Evolutionary conservation across 495 filamentous ascomycete species (phyloP).

Genomic region (Tuber indicum): DNA sequence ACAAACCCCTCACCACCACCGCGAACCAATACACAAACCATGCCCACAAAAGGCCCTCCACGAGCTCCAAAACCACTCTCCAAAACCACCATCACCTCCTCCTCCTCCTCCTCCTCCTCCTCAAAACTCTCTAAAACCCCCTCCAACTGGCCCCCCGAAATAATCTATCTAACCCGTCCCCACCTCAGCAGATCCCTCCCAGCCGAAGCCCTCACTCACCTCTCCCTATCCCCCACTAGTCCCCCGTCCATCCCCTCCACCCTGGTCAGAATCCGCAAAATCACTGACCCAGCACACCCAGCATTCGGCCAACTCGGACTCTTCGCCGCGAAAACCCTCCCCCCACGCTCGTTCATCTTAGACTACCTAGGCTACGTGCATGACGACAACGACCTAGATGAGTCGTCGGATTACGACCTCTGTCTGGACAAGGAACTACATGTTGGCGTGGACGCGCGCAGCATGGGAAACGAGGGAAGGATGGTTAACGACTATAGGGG

Average conservation of each 20-base stretch:
- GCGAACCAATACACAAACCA: slow-evolving; percentile 2
- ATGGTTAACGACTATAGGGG: slow-evolving; percentile 73
- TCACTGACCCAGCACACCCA: slow-evolving; percentile 53
- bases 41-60: slow-evolving; percentile 17
- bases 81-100: not conserved
- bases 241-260: slow-evolving; percentile 46
- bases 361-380: slow-evolving; percentile 63
- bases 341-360: slow-evolving; percentile 54
- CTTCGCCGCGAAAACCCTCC: slow-evolving; percentile 55
- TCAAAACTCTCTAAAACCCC: slow-evolving; percentile 14
- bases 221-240: slow-evolving; percentile 29
- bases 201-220: slow-evolving; percentile 42
- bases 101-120: slow-evolving; percentile 11
- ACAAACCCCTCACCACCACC: not conserved
- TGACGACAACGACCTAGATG: slow-evolving; percentile 43
- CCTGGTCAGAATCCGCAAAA: slow-evolving; percentile 52
- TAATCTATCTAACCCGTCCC: slow-evolving; percentile 52
- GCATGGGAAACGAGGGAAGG: slow-evolving; percentile 60
- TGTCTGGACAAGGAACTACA: slow-evolving; percentile 53
- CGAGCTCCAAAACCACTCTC: not conserved
- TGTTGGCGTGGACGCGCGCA: slow-evolving; percentile 59
- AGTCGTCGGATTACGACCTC: slow-evolving; percentile 60
- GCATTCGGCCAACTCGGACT: slow-evolving; percentile 60
- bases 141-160: slow-evolving; percentile 52
- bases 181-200: slow-evolving; percentile 48